A percentile compares a stretch with the other conserved stretches of the same genome.
These are phyloP conservation scores for Arbutus unedo DNA, from an alignment of 148 eudicot species.

Conservation along the genomic window DNA sequence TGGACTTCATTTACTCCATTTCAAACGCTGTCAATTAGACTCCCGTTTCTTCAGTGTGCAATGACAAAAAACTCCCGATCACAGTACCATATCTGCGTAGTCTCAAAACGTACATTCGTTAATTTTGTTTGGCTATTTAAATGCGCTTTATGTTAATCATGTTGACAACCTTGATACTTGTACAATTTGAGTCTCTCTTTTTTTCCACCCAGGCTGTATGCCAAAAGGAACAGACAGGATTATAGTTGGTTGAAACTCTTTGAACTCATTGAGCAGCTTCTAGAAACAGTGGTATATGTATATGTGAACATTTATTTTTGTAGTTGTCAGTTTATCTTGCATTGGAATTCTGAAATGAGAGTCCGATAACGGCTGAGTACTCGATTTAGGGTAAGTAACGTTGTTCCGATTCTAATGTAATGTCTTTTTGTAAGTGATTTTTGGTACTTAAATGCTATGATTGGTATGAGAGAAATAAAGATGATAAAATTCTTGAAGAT, in stretches of 20 bases:
- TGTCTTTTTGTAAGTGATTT: no score
- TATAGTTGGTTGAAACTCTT: not conserved
- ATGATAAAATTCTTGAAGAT: no score
- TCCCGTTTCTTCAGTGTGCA: slow-evolving; percentile 10
- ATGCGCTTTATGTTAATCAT: not conserved
- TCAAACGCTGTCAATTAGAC: slow-evolving; percentile 62
- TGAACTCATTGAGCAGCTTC: not conserved
- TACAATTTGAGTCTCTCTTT: not conserved
- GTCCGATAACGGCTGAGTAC: not conserved
- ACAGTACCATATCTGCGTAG: not conserved
- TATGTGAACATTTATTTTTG: not conserved
- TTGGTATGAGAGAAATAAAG: not conserved
- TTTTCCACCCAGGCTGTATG: not conserved
- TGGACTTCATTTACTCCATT: slow-evolving; percentile 82
- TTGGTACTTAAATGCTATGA: not conserved
- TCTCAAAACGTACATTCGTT: not conserved
- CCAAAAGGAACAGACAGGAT: slow-evolving; percentile 8
- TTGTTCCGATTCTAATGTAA: not conserved
- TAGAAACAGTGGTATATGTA: not conserved
- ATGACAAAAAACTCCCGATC: not conserved
- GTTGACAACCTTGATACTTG: not conserved
- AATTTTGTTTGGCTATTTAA: not conserved
- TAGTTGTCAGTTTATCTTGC: not conserved
- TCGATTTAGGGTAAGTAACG: not conserved
- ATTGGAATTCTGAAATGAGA: not conserved